Evolutionary conservation across 495 filamentous ascomycete species (phyloP), one percentile per base, ranked within the genome.

Genomic region (Talaromyces liani): DNA sequence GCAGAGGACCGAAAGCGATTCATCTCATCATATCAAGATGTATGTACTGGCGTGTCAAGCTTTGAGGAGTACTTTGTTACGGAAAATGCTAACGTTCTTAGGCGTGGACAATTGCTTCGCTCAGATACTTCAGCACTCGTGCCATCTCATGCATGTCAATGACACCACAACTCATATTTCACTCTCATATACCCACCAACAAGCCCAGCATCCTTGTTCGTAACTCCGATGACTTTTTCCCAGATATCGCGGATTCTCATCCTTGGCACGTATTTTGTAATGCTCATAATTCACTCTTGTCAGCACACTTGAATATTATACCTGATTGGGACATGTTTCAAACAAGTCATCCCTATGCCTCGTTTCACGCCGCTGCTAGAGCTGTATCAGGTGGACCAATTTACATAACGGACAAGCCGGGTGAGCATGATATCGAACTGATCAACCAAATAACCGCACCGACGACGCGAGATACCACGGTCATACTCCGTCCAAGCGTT

Each of bases 261-360:
- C 83, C 92, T 1, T 98, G 93, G 92, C 94, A 98, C 74, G 79
- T 98, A 54, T 98, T 93, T 74, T 85, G 87, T 64, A 98, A 98
- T 70, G 91, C 93, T 2, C 90, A 97, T 73, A 97, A 95, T 70
- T 77, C 88, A n/a, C 80, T 97, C 14, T 79, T 96, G 20, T 93
- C 92, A 12, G 79, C 84, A 10, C 83, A 87, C 65, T 72, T 91
- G 7, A 90, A 91, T 63, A 83, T 83, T n/a, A 66, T 91, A 14
- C 92, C 92, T 0, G 94, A 98, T 73, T 98, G 94, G 94, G 94
- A 98, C 73, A 98, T 98, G 94, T 98, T 98, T 73, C 94, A 98
- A 71, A 96, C 94, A 1, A 78, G 78, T 27, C 90, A 93, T 69
- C 77, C 82, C 2, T 94, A 89, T 67, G 87, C 87, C 1, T 81